Evolutionary conservation across 192 early-diverging fungal genomes (phyloP).

Genomic region (Linderina pennispora): DNA sequence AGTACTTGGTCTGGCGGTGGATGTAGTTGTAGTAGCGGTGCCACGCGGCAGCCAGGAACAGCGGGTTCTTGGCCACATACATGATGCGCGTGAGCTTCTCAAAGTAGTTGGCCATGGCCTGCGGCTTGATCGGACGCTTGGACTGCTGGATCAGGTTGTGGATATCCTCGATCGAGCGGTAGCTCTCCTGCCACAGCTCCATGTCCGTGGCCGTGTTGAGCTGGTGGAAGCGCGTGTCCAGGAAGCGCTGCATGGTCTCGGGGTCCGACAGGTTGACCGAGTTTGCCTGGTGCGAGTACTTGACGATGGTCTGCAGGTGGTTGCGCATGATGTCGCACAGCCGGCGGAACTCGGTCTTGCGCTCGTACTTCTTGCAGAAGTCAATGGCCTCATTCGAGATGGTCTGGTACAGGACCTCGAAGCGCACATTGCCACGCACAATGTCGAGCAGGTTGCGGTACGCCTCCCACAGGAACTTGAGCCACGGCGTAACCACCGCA

Average conservation of each 20-base stretch:
- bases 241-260: conserved; percentile 92
- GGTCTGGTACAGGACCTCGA: conserved; percentile 91
- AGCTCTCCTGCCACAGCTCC: conserved; percentile 99
- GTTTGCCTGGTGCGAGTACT: conserved; percentile 84
- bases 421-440: conserved; percentile 90
- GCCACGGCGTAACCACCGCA: conserved; percentile 96
- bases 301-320: conserved; percentile 86
- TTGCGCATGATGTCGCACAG: conserved; percentile 95
- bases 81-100: conserved; percentile 97
- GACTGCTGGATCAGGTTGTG: conserved; percentile 84
- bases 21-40: conserved; percentile 83
- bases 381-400: conserved; percentile 91
- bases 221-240: conserved; percentile 95
- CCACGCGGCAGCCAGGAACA: conserved; percentile 97
- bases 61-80: conserved; percentile 92
- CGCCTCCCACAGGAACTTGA: conserved; percentile 99
- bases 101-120: conserved; percentile 98
- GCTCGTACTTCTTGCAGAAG: conserved; percentile 90
- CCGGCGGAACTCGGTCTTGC: conserved; percentile 98
- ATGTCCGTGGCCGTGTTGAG: conserved; percentile 92
- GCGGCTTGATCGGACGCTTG: conserved; percentile 88
- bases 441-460: conserved; percentile 97
- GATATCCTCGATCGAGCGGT: conserved; percentile 96
- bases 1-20: conserved; percentile 69
- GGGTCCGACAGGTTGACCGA: conserved; percentile 93